phyloP scores from a whole-genome alignment of 2,329 filamentous ascomycete species.

The Chaetothyriales sp. region DNA sequence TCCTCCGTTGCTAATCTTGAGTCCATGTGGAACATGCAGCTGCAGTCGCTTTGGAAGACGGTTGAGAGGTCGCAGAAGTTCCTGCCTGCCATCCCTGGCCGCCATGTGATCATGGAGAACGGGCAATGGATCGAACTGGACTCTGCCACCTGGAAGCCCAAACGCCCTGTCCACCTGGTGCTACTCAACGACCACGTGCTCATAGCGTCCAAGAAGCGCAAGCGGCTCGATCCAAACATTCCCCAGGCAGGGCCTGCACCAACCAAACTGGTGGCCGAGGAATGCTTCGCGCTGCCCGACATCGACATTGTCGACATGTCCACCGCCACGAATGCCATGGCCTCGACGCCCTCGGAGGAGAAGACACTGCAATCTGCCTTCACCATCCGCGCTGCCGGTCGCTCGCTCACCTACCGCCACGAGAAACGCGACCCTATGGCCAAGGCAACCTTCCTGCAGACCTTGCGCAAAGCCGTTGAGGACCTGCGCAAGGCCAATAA shows the following conservation, averaged over 20 bases:
- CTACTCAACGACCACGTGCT: slow-evolving; percentile 88
- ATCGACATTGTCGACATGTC: slow-evolving; percentile 85
- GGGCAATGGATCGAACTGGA: slow-evolving; percentile 92
- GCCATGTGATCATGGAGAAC: slow-evolving; percentile 86
- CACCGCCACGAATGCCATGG: slow-evolving; percentile 27
- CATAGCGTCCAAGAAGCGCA: slow-evolving; percentile 83
- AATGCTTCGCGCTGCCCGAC: slow-evolving; percentile 86
- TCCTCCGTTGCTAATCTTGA: slow-evolving; percentile 71
- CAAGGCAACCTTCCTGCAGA: slow-evolving; percentile 67
- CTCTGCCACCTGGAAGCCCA: slow-evolving; percentile 90
- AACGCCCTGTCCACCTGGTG: slow-evolving; percentile 77
- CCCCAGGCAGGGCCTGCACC: slow-evolving; percentile 31
- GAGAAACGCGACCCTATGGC: slow-evolving; percentile 65
- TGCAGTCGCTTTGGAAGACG: slow-evolving; percentile 80
- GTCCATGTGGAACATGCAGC: slow-evolving; percentile 51
- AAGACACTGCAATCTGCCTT: slow-evolving; percentile 63
- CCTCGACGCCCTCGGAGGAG: slow-evolving; percentile 34
- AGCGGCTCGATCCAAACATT: slow-evolving; percentile 54
- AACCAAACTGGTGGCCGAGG: slow-evolving; percentile 76
- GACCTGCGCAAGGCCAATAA: slow-evolving; percentile 74
- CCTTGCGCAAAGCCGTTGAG: slow-evolving; percentile 83
- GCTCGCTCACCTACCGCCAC: slow-evolving; percentile 88
- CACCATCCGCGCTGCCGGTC: slow-evolving; percentile 74
- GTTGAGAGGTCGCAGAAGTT: slow-evolving; percentile 98
- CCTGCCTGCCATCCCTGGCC: slow-evolving; percentile 73